A percentile compares a stretch with the other conserved stretches of the same genome.
These are phyloP conservation scores for Claviceps sp. DNA, from an alignment of 2,329 filamentous ascomycete genomes.

Conservation along the genomic window DNA sequence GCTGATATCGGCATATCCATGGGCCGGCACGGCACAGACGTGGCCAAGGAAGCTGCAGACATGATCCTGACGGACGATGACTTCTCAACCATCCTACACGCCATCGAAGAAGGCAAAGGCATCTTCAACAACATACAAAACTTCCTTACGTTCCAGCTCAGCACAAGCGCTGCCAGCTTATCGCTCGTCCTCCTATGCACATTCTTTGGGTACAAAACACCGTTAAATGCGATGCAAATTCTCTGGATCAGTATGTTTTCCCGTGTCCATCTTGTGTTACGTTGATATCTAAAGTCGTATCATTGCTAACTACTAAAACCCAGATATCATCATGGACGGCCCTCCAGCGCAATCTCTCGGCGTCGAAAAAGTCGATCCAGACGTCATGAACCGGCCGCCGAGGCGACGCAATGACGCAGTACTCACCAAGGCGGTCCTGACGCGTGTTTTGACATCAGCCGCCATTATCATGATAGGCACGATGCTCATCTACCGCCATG, in stretches of 20 bases:
- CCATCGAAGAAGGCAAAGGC: slow-evolving; percentile 96
- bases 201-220: slow-evolving; percentile 84
- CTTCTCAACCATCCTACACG: slow-evolving; percentile 81
- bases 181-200: slow-evolving; percentile 88
- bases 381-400: slow-evolving; percentile 85
- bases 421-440: slow-evolving; percentile 70
- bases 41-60: slow-evolving; percentile 90
- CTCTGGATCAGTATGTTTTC: slow-evolving; percentile 78
- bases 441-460: slow-evolving; percentile 76
- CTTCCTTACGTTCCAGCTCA: slow-evolving; percentile 95
- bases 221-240: slow-evolving; percentile 98
- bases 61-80: slow-evolving; percentile 88
- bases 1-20: slow-evolving; percentile 97
- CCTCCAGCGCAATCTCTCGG: slow-evolving; percentile 93
- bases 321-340: slow-evolving; percentile 99
- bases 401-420: slow-evolving; percentile 75
- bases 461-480: slow-evolving; percentile 87
- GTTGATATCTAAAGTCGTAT: background rate
- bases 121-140: slow-evolving; percentile 99
- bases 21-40: slow-evolving; percentile 88
- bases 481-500: slow-evolving; percentile 76
- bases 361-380: slow-evolving; percentile 85
- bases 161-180: slow-evolving; percentile 87
- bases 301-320: background rate
- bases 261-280: background rate